A percentile compares a stretch with the other conserved stretches of the same genome.
Conservation (phyloP, 495 filamentous ascomycete species). For the Trichoderma reesei region DNA sequence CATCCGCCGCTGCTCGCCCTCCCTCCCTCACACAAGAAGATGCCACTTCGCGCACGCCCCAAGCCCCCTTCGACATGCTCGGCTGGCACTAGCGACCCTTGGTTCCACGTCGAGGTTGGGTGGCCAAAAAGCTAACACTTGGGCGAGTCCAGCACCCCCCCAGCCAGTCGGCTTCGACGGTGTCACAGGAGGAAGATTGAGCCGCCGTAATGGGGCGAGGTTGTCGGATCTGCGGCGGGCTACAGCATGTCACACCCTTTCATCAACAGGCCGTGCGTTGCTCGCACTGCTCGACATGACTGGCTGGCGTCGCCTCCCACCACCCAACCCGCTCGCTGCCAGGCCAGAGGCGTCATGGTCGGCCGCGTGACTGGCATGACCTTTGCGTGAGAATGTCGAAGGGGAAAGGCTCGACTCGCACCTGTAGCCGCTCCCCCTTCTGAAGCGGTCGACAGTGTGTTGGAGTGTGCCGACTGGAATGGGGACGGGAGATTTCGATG, state of each 20-base stretch:
- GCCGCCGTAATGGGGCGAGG: constrained; percentile 7
- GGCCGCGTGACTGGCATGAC: constrained; percentile 1
- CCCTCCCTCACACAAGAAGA: background rate
- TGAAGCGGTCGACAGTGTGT: background rate
- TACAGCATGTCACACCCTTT: background rate
- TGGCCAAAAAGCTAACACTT: constrained; percentile 1
- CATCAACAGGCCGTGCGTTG: background rate
- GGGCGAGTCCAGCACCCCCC: constrained; percentile 5
- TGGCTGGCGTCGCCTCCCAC: background rate
- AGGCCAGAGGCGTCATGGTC: background rate
- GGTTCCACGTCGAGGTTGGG: constrained; percentile 6
- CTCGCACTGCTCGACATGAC: background rate
- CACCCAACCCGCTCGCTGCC: background rate
- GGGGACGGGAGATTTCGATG: background rate
- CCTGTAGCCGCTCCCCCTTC: no score
- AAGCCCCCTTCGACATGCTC: background rate
- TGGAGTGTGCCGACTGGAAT: background rate
- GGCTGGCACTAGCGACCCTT: constrained; percentile 14
- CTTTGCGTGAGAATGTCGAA: background rate
- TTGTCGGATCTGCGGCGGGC: constrained; percentile 4
- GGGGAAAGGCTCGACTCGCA: background rate
- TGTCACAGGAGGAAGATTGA: constrained; percentile 2
- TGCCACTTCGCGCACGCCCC: no score
- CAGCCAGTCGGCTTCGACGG: constrained; percentile 6
- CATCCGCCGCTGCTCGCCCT: background rate